Percentiles rank a stretch among this genome's conserved stretches.
phyloP scores from a whole-genome alignment of 1,284 basidiomycete genomes.

The Laetiporus sulphureus region DNA sequence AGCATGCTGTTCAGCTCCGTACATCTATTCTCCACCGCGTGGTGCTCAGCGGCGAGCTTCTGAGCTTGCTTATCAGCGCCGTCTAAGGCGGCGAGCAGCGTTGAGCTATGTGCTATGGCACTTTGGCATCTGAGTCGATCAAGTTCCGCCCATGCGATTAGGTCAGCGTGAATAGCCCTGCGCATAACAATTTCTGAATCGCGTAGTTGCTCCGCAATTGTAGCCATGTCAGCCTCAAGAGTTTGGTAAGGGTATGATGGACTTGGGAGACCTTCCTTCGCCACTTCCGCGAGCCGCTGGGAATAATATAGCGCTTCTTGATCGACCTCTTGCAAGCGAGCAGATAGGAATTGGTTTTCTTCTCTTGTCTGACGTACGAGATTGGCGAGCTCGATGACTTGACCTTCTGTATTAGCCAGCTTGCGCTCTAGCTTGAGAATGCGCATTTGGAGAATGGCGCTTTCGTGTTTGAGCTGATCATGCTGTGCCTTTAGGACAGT shows the following conservation, averaged over 20 bases:
- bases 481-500: constrained; percentile 38
- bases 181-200: neutral
- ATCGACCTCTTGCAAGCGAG: constrained; percentile 36
- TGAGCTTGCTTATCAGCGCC: constrained; percentile 21
- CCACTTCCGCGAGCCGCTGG: constrained; percentile 16
- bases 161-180: constrained; percentile 6
- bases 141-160: constrained; percentile 10
- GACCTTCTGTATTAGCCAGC: constrained; percentile 58
- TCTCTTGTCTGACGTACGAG: constrained; percentile 54
- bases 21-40: constrained; percentile 35
- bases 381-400: constrained; percentile 57
- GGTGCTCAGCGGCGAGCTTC: constrained; percentile 31
- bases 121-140: constrained; percentile 10
- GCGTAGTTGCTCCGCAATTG: constrained; percentile 3
- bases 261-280: constrained; percentile 1
- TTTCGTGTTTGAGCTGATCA: constrained; percentile 36
- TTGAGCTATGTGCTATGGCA: constrained; percentile 15
- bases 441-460: constrained; percentile 35
- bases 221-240: constrained; percentile 4
- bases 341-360: constrained; percentile 39
- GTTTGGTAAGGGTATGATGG: neutral
- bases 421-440: constrained; percentile 55
- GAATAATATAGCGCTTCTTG: constrained; percentile 33
- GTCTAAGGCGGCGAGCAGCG: constrained; percentile 14
- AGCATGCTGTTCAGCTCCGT: constrained; percentile 32